Conservation (phyloP, 1,139 yeast species). For the Kluyveromyces sp. region DNA sequence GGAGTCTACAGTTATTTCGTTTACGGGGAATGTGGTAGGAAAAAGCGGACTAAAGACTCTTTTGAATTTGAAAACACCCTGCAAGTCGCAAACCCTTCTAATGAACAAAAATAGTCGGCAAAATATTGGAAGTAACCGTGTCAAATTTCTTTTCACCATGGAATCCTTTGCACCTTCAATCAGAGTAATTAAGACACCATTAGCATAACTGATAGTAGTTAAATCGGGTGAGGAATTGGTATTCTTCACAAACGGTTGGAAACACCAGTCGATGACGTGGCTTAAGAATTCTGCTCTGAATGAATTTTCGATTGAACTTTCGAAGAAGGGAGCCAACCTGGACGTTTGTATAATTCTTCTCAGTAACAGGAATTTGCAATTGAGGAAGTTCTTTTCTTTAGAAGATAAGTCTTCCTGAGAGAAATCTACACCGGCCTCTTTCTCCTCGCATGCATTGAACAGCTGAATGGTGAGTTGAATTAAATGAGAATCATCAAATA, state of each 20-base stretch:
- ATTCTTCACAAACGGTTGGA: slow-evolving; percentile 49
- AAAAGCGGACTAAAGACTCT: slow-evolving; percentile 61
- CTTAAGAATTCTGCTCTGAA: slow-evolving; percentile 17
- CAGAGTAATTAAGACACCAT: slow-evolving; percentile 42
- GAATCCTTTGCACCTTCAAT: slow-evolving; percentile 20
- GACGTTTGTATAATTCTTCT: slow-evolving; percentile 17
- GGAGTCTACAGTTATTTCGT: slow-evolving; percentile 63
- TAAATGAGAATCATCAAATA: slow-evolving; percentile 38
- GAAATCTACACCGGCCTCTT: slow-evolving; percentile 14
- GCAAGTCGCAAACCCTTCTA: slow-evolving; percentile 47
- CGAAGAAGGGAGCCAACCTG: neutral
- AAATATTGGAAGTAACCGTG: slow-evolving; percentile 47
- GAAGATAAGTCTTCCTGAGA: slow-evolving; percentile 11
- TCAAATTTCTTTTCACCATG: slow-evolving; percentile 40
- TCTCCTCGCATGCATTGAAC: slow-evolving; percentile 20
- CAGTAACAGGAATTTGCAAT: slow-evolving; percentile 19
- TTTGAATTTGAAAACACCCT: slow-evolving; percentile 48
- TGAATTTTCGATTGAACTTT: neutral
- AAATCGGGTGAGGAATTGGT: slow-evolving; percentile 41
- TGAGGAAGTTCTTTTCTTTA: slow-evolving; percentile 19
- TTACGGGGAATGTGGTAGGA: slow-evolving; percentile 63
- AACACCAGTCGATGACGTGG: slow-evolving; percentile 48
- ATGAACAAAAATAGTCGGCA: slow-evolving; percentile 47
- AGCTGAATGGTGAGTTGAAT: slow-evolving; percentile 29
- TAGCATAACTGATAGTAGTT: slow-evolving; percentile 43